phyloP scores from a whole-genome alignment of 2,329 filamentous ascomycete genomes.

The Fusarium hostae region DNA sequence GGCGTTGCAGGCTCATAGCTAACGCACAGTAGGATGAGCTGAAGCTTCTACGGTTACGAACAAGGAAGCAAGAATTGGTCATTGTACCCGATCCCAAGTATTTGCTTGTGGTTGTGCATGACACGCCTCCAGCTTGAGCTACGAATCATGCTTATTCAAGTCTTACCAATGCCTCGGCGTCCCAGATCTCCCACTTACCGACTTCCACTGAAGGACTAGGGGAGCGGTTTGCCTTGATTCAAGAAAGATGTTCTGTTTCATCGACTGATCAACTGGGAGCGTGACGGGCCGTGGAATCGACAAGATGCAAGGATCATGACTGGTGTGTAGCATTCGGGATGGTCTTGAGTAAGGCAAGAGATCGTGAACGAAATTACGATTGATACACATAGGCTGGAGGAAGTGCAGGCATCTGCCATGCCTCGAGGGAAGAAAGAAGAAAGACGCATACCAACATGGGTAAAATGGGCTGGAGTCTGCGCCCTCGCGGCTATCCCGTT shows the following conservation, averaged over 20 bases:
- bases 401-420: slow-evolving; percentile 2
- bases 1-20: slow-evolving; percentile 29
- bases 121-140: slow-evolving; percentile 74
- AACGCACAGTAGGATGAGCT: slow-evolving; percentile 72
- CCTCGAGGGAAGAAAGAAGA: slow-evolving; percentile 1
- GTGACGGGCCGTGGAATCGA: slow-evolving; percentile 22
- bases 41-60: slow-evolving; percentile 78
- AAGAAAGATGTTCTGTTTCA: slow-evolving; percentile 13
- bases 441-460: slow-evolving; percentile 9
- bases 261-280: slow-evolving; percentile 14
- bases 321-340: slow-evolving; percentile 16
- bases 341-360: slow-evolving; percentile 23
- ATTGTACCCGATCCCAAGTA: slow-evolving; percentile 85
- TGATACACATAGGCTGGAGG: slow-evolving; percentile 5
- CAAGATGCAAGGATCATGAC: slow-evolving; percentile 19
- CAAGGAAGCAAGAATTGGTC: slow-evolving; percentile 86
- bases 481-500: slow-evolving; percentile 24
- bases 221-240: slow-evolving; percentile 1
- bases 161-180: slow-evolving; percentile 33
- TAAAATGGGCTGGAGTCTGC: slow-evolving; percentile 31
- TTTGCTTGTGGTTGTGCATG: slow-evolving; percentile 81
- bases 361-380: slow-evolving; percentile 20
- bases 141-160: slow-evolving; percentile 33
- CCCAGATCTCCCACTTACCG: slow-evolving; percentile 18
- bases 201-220: slow-evolving; percentile 18